phyloP scores from a whole-genome alignment of 1,139 yeast genomes.

The Pneumocystis carinii region DNA sequence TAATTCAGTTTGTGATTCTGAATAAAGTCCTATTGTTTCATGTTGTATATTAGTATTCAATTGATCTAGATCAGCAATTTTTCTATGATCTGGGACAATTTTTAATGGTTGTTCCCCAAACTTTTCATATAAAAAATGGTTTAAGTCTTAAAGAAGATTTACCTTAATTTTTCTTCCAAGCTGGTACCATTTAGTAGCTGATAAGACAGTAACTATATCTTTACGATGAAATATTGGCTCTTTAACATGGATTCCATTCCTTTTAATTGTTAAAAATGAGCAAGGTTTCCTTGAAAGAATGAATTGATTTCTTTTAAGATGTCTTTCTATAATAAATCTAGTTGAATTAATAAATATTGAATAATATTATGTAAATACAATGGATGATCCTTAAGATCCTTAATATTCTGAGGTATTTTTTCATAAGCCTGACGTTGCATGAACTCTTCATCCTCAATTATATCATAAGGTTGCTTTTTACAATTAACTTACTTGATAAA shows the following conservation, averaged over 20 bases:
- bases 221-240: slow-evolving; percentile 47
- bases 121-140: not conserved
- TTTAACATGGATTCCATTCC: slow-evolving; percentile 15
- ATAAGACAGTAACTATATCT: slow-evolving; percentile 46
- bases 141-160: not conserved
- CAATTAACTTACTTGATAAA: slow-evolving; percentile 18
- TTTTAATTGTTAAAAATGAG: slow-evolving; percentile 43
- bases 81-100: slow-evolving; percentile 22
- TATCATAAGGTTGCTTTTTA: slow-evolving; percentile 34
- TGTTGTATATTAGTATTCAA: slow-evolving; percentile 36
- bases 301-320: slow-evolving; percentile 55
- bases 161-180: slow-evolving; percentile 55
- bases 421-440: slow-evolving; percentile 52
- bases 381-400: slow-evolving; percentile 80
- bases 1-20: slow-evolving; percentile 59
- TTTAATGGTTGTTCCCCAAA: slow-evolving; percentile 56
- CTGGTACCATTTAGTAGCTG: slow-evolving; percentile 79
- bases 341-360: not conserved
- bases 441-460: slow-evolving; percentile 58
- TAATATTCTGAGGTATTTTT: slow-evolving; percentile 73
- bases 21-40: slow-evolving; percentile 43
- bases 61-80: slow-evolving; percentile 17
- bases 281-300: slow-evolving; percentile 48
- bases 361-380: slow-evolving; percentile 36
- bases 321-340: slow-evolving; percentile 39